Percentiles rank a stretch among this genome's conserved stretches.
These are phyloP conservation scores for Uronychia setigera DNA, from an alignment of 73 alveolate species.

Conservation along the genomic window DNA sequence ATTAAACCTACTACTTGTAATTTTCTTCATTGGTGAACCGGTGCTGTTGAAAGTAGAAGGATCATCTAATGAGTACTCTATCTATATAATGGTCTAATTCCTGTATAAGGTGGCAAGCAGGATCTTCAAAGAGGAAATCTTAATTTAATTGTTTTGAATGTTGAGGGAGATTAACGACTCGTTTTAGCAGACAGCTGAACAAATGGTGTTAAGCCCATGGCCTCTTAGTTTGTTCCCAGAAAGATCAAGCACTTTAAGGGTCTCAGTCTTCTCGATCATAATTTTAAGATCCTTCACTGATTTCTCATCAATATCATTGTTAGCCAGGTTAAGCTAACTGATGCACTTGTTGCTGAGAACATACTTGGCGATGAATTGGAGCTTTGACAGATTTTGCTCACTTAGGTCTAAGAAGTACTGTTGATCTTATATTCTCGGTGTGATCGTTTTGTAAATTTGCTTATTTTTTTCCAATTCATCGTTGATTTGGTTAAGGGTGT, in stretches of 20 bases:
- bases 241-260: constrained; percentile 3
- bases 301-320: constrained; percentile 8
- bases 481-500: not conserved
- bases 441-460: not conserved
- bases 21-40: not conserved
- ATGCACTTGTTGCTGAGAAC: not conserved
- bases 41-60: too few species aligned
- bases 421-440: not conserved
- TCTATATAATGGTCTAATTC: not conserved
- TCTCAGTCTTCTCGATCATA: not conserved
- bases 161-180: not conserved
- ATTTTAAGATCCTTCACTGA: not conserved
- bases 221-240: constrained; percentile 7
- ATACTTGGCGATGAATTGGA: constrained; percentile 13
- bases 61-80: not conserved
- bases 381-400: not conserved
- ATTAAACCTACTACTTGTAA: not conserved
- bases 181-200: constrained; percentile 18
- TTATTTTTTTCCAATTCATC: not conserved
- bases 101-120: constrained; percentile 9
- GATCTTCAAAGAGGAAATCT: not conserved
- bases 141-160: not conserved
- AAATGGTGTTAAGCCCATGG: constrained; percentile 2
- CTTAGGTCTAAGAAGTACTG: not conserved
- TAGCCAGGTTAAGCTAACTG: constrained; percentile 2